A percentile compares a stretch with the other conserved stretches of the same genome.
Evolutionary conservation across 225 moss, liverwort and hornwort genomes (phyloP).

Genomic region (Bryum argenteum): DNA sequence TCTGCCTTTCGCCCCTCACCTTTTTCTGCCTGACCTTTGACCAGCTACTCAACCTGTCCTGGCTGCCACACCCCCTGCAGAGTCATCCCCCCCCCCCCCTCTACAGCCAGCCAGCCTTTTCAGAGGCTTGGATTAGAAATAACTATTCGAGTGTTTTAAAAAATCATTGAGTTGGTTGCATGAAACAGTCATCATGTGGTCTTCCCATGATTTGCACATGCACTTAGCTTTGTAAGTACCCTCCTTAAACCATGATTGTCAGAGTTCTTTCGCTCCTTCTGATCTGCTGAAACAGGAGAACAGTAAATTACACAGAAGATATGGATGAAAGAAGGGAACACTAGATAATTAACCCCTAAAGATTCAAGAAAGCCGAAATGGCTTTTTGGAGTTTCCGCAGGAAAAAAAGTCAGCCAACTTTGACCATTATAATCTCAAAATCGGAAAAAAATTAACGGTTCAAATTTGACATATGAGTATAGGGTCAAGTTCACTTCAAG

Average conservation of each 20-base stretch:
- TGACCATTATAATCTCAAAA: too few relatives aligned
- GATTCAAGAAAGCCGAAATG: too few relatives aligned
- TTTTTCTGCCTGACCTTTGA: slow-evolving; percentile 31
- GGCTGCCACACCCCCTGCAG: slow-evolving; percentile 14
- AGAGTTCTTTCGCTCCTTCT: too few relatives aligned
- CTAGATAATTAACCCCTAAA: too few relatives aligned
- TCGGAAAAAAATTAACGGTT: too few relatives aligned
- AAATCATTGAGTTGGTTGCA: not conserved
- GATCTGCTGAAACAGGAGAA: too few relatives aligned
- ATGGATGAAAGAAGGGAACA: too few relatives aligned
- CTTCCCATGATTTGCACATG: slow-evolving; percentile 19
- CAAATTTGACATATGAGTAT: too few relatives aligned
- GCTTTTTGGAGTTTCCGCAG: too few relatives aligned
- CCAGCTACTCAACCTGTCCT: slow-evolving; percentile 24
- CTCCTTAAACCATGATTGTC: not conserved
- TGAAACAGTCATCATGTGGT: not conserved
- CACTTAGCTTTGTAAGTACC: slow-evolving; percentile 5
- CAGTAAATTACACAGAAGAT: too few relatives aligned
- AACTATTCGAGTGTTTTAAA: not conserved
- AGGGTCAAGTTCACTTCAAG: too few relatives aligned
- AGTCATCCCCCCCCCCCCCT: not conserved
- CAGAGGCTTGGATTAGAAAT: not conserved
- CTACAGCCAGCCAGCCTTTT: slow-evolving; percentile 3
- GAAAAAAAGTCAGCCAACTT: too few relatives aligned
- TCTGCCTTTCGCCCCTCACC: slow-evolving; percentile 36